These are phyloP conservation scores for Phytophthora parvispora DNA, from an alignment of 352 stramenopile genomes.

Conservation along the genomic window DNA sequence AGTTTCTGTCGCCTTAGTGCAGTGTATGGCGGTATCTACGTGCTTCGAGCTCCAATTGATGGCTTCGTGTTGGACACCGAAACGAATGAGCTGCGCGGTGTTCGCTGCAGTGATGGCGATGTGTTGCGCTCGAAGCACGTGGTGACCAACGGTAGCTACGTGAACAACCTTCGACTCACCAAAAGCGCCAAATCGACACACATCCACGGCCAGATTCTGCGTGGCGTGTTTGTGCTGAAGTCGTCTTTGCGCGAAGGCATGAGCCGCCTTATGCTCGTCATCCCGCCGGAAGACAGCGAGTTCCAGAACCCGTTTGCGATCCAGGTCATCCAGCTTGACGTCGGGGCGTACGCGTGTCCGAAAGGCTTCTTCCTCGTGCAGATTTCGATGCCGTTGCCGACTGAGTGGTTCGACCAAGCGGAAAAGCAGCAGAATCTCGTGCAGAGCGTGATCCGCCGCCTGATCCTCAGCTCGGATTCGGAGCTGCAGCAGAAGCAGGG, in stretches of 20 bases:
- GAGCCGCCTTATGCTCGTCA: constrained; percentile 71
- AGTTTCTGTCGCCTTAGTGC: constrained; percentile 90
- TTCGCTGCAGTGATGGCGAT: constrained; percentile 51
- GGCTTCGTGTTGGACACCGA: constrained; percentile 59
- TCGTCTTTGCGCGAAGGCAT: constrained; percentile 47
- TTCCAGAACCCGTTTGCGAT: constrained; percentile 73
- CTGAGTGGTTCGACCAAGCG: constrained; percentile 48
- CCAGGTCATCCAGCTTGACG: constrained; percentile 81
- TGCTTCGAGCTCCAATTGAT: constrained; percentile 75
- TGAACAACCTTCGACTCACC: constrained; percentile 31
- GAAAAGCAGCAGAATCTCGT: constrained; percentile 50
- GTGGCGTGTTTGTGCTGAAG: constrained; percentile 67
- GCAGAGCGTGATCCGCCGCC: constrained; percentile 41
- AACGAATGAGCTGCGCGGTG: constrained; percentile 43
- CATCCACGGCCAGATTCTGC: constrained; percentile 53
- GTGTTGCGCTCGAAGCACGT: constrained; percentile 60
- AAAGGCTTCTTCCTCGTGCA: constrained; percentile 71
- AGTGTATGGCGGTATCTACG: constrained; percentile 90
- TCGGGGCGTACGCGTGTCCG: constrained; percentile 69
- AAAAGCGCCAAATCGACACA: constrained; percentile 1
- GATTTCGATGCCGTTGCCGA: constrained; percentile 62
- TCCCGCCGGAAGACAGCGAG: constrained; percentile 65
- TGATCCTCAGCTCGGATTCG: constrained; percentile 30
- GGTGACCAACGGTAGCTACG: constrained; percentile 71
- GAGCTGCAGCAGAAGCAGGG: constrained; percentile 19